phyloP scores from a whole-genome alignment of 2,329 filamentous ascomycete species.

The Stachybotrys chlorohalonatus region DNA sequence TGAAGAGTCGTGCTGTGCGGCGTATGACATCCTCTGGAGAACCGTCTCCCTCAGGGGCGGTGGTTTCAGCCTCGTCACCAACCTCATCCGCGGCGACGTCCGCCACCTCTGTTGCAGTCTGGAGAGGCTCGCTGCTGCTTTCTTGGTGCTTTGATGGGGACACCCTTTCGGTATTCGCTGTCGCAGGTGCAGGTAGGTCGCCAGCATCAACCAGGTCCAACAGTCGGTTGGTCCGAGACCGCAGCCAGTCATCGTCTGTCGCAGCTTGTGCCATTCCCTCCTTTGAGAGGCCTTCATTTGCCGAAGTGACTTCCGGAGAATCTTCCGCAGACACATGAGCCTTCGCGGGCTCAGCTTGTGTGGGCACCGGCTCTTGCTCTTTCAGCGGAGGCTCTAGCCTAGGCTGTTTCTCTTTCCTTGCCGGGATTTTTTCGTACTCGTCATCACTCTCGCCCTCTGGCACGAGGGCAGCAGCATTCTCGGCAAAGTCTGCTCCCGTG shows the following conservation, averaged over 20 bases:
- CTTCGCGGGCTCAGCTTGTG: slow-evolving; percentile 7
- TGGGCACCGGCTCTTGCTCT: slow-evolving; percentile 5
- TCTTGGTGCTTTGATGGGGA: slow-evolving; percentile 8
- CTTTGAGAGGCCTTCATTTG: background rate
- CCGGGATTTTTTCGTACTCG: slow-evolving; percentile 61
- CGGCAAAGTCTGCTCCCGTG: slow-evolving; percentile 9
- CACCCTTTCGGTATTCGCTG: slow-evolving; percentile 3
- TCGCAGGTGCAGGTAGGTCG: slow-evolving; percentile 29
- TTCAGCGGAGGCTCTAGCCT: slow-evolving; percentile 19
- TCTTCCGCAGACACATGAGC: slow-evolving; percentile 5
- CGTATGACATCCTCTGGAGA: slow-evolving; percentile 49
- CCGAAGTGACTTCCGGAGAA: background rate
- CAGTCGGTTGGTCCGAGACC: slow-evolving; percentile 77
- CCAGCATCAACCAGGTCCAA: slow-evolving; percentile 77
- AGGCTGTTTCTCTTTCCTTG: slow-evolving; percentile 39
- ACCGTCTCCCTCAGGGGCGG: slow-evolving; percentile 9
- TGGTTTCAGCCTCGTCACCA: slow-evolving; percentile 19
- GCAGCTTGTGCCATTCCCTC: slow-evolving; percentile 28
- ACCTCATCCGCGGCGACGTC: slow-evolving; percentile 16
- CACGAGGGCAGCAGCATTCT: slow-evolving; percentile 23
- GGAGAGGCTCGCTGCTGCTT: slow-evolving; percentile 10
- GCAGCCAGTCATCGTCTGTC: slow-evolving; percentile 84
- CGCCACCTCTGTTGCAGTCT: slow-evolving; percentile 15
- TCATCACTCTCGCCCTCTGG: slow-evolving; percentile 58
- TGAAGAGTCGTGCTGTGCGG: slow-evolving; percentile 70